Evolutionary conservation across 2,329 filamentous ascomycete genomes (phyloP).

Genomic region (Trichoderma aggressivum): DNA sequence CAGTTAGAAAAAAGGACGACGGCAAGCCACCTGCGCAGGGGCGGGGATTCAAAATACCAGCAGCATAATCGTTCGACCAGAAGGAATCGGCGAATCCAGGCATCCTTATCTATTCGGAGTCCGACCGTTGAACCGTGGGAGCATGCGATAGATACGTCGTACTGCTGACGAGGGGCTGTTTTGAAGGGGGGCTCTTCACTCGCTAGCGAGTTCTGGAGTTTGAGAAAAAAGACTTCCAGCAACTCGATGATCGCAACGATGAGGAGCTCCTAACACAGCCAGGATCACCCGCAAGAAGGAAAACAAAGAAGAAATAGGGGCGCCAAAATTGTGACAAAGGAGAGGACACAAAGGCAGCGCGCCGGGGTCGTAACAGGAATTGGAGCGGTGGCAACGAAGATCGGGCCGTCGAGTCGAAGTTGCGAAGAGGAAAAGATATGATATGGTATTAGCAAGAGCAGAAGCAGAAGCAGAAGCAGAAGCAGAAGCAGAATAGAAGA

Average conservation of each 20-base stretch:
- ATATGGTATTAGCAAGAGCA: background rate
- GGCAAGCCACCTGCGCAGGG: background rate
- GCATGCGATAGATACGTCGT: background rate
- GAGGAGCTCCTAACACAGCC: background rate
- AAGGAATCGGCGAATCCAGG: conserved; percentile 92
- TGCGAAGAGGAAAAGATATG: conserved; percentile 1
- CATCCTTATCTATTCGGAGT: conserved; percentile 51
- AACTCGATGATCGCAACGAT: background rate
- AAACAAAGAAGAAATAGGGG: background rate
- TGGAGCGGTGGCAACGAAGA: background rate
- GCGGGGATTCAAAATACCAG: conserved; percentile 55
- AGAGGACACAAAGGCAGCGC: background rate
- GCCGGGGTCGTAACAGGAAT: background rate
- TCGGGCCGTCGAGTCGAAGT: background rate
- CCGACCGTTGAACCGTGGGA: background rate
- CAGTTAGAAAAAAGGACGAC: background rate
- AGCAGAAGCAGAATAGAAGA: background rate
- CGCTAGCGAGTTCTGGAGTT: background rate
- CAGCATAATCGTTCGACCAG: conserved; percentile 97
- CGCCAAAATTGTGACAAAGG: background rate
- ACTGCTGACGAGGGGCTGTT: background rate
- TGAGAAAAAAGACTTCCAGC: background rate
- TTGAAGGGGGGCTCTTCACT: background rate
- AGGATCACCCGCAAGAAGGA: background rate
- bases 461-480: background rate